Percentiles rank a stretch among this genome's conserved stretches.
Evolutionary conservation across 345 rosid genomes (phyloP).

Genomic region (Erodium maritimum): DNA sequence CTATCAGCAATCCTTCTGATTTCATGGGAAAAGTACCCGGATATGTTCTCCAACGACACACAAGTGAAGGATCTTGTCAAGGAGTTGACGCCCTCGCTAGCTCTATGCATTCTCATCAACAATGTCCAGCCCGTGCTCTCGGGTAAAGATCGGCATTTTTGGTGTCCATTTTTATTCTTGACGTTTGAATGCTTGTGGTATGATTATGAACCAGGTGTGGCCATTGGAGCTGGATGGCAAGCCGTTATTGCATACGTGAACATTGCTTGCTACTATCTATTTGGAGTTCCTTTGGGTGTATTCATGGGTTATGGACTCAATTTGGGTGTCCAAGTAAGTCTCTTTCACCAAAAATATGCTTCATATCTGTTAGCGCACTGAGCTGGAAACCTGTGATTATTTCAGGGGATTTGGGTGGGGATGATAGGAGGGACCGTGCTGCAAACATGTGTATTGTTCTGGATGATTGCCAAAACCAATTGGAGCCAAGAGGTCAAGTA

Average conservation of each 20-base stretch:
- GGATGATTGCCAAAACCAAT: not conserved
- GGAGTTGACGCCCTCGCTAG: slow-evolving; percentile 62
- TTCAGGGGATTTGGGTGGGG: slow-evolving; percentile 7
- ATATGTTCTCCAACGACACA: slow-evolving; percentile 43
- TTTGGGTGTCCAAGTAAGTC: slow-evolving; percentile 35
- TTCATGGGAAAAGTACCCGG: slow-evolving; percentile 37
- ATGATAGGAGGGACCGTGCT: slow-evolving; percentile 2
- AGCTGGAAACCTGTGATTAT: too few species aligned
- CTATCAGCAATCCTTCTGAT: slow-evolving; percentile 34
- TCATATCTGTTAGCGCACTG: not conserved
- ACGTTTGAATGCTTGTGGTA: too few species aligned
- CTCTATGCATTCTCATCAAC: slow-evolving; percentile 52
- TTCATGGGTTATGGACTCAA: slow-evolving; percentile 37
- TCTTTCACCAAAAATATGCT: slow-evolving; percentile 1
- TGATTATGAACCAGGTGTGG: slow-evolving; percentile 19
- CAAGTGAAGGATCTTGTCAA: slow-evolving; percentile 39
- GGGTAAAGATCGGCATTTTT: slow-evolving; percentile 19
- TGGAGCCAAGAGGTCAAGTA: slow-evolving; percentile 6
- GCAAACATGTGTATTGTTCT: not conserved
- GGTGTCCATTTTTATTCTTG: not conserved
- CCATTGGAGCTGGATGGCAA: slow-evolving; percentile 50
- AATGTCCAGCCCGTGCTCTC: slow-evolving; percentile 85
- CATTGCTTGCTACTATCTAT: slow-evolving; percentile 46
- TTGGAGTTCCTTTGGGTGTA: slow-evolving; percentile 53
- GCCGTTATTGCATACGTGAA: slow-evolving; percentile 47